Base-by-base conservation (phyloP, 805 yeast species). In the Candida pseudoglaebosa region DNA sequence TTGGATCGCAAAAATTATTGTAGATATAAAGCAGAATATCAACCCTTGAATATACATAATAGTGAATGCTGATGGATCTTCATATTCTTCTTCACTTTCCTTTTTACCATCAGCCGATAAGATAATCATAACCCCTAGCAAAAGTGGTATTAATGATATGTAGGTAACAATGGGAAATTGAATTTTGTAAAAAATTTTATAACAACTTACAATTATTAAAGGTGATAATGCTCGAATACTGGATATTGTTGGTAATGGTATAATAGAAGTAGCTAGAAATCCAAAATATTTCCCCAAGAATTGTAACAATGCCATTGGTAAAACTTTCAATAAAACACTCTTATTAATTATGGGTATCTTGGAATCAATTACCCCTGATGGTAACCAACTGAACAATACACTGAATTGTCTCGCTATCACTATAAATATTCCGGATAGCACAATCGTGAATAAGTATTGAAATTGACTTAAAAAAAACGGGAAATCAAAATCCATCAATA, bases 1-100 rank as follows among this genome's bases (percentile, higher is more conserved):
- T 54, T 88, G 95, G 2, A 80, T 76, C 4, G 91, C 95, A 65
- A 89, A 88, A 14, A 87, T 77, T 5, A 84, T 56, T 35, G 90
- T 75, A 4, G 93, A 78, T 21, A 78, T 42, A 7, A 82, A 61
- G 9, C 95, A 91, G 52, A 74, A 82, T 2, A 74, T 21, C n/a
- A 86, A 61, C 4, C 96, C 96, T 43, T 68, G 56, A 31, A 78
- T 57, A 46, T 77, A 74, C 8, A 45, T 44, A 7, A 50, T 35
- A 32, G 29, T 26, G 12, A 26, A 26, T 12, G 29, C 29, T 15
- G 29, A 26, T 5, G 29, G 29, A 26, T 26, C 29, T 19, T 41
- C 45, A 37, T 42, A 32, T 5, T 34, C 28, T 2, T 43, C 46
- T 16, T 40, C 41, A 28, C 24, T 28, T 28, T 13, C 45, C 21